These are phyloP conservation scores for Mimosa pudica DNA, from an alignment of 306 rosid genomes.

Conservation along the genomic window DNA sequence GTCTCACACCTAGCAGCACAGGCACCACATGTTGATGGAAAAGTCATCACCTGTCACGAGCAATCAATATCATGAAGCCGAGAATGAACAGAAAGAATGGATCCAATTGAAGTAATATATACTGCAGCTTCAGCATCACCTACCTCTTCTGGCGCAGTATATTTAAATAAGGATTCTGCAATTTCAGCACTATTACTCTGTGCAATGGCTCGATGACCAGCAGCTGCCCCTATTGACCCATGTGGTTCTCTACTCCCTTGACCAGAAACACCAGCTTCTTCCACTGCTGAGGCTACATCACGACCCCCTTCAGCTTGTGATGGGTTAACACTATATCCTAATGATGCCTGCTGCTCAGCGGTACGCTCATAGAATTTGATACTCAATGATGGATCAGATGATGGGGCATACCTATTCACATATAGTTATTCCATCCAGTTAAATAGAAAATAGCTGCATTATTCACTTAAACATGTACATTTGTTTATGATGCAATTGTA, in stretches of 20 bases:
- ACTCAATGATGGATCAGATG: conserved; percentile 72
- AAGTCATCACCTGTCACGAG: conserved; percentile 88
- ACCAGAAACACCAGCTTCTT: conserved; percentile 41
- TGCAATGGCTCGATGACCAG: conserved; percentile 93
- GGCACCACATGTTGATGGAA: conserved; percentile 91
- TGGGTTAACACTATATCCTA: conserved; percentile 73
- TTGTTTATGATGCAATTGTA: not conserved
- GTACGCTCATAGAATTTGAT: conserved; percentile 88
- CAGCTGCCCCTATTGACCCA: conserved; percentile 83
- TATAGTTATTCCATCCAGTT: conserved; percentile 4
- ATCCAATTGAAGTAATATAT: not conserved
- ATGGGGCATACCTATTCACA: conserved; percentile 76
- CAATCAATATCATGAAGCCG: conserved; percentile 22
- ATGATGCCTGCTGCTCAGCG: conserved; percentile 78
- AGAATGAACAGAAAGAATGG: conserved; percentile 16
- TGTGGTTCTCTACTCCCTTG: conserved; percentile 65
- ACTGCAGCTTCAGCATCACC: conserved; percentile 24
- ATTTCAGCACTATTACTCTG: conserved; percentile 83
- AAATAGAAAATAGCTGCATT: conserved; percentile 21
- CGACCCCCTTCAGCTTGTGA: conserved; percentile 45
- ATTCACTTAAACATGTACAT: conserved; percentile 1
- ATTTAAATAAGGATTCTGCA: conserved; percentile 83
- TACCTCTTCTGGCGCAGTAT: conserved; percentile 97
- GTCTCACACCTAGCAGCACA: conserved; percentile 79
- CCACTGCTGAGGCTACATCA: conserved; percentile 43